These are phyloP conservation scores for Podaxis carcinomalis DNA, from an alignment of 768 basidiomycete genomes.

Conservation along the genomic window DNA sequence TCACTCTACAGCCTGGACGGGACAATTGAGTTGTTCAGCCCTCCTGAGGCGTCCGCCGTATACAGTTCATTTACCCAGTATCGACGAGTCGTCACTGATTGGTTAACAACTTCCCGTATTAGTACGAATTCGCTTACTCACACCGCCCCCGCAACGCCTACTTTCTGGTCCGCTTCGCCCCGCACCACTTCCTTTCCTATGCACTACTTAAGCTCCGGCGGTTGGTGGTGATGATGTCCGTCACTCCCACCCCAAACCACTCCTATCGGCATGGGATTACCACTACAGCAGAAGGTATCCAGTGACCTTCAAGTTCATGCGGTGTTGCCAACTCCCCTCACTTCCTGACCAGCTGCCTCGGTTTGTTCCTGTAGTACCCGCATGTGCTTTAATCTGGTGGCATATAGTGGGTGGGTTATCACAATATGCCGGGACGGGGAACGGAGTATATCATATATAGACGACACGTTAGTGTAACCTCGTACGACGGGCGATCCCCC, in stretches of 20 bases:
- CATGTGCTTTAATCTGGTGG: neutral
- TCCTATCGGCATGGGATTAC: neutral
- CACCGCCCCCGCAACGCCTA: neutral
- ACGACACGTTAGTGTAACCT: neutral
- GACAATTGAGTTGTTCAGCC: neutral
- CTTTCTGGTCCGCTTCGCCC: constrained; percentile 2
- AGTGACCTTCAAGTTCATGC: neutral
- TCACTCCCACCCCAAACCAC: neutral
- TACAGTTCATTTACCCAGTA: neutral
- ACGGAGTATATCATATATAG: neutral
- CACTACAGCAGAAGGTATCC: neutral
- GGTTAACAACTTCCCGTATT: neutral
- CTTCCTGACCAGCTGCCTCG: neutral
- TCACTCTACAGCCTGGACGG: neutral
- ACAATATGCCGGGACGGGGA: neutral
- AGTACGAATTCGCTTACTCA: neutral
- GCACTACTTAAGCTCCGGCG: neutral
- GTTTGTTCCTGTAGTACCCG: neutral
- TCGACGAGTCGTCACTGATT: neutral
- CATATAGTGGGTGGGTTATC: neutral
- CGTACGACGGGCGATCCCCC: neutral
- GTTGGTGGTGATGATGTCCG: neutral
- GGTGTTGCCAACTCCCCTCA: neutral
- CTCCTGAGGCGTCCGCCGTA: neutral
- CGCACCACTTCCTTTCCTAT: neutral